Evolutionary conservation across 2,329 filamentous ascomycete species (phyloP).

Genomic region (Zymoseptoria crescenta): DNA sequence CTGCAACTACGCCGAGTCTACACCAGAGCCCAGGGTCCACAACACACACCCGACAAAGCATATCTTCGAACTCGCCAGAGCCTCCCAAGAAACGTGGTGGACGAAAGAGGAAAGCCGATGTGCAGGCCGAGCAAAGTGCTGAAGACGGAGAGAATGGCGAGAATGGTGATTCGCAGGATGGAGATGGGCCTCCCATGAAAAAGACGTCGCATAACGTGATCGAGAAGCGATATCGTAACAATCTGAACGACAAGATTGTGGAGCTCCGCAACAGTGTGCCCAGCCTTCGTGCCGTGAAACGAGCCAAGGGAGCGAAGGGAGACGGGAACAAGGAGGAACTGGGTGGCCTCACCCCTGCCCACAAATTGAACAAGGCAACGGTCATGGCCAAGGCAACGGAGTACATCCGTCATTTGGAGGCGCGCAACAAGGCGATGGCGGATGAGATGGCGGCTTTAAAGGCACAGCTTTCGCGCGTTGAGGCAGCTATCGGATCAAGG

Average conservation of each 20-base stretch:
- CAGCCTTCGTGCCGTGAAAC: slow-evolving; percentile 75
- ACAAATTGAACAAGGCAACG: slow-evolving; percentile 97
- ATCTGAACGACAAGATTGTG: slow-evolving; percentile 94
- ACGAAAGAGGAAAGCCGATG: slow-evolving; percentile 30
- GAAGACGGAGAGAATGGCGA: slow-evolving; percentile 29
- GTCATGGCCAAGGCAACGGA: slow-evolving; percentile 93
- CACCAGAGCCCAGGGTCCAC: slow-evolving; percentile 27
- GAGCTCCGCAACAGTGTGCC: slow-evolving; percentile 87
- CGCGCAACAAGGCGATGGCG: slow-evolving; percentile 71
- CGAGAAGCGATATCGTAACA: slow-evolving; percentile 92
- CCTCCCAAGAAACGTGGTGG: slow-evolving; percentile 29
- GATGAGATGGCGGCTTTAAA: slow-evolving; percentile 79
- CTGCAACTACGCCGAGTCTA: slow-evolving; percentile 19
- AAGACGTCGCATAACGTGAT: slow-evolving; percentile 98
- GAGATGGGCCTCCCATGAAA: slow-evolving; percentile 51
- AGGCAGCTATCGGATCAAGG: slow-evolving; percentile 56
- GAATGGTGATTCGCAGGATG: slow-evolving; percentile 32
- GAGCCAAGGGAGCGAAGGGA: slow-evolving; percentile 43
- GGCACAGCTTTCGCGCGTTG: slow-evolving; percentile 54
- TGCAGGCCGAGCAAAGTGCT: slow-evolving; percentile 12
- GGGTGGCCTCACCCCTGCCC: slow-evolving; percentile 61
- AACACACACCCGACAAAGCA: slow-evolving; percentile 22
- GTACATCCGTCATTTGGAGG: slow-evolving; percentile 89
- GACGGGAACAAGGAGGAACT: slow-evolving; percentile 72
- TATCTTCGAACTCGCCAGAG: slow-evolving; percentile 26